These are phyloP conservation scores for Cardamine chenopodiifolia DNA, from an alignment of 345 rosid species.

Conservation along the genomic window DNA sequence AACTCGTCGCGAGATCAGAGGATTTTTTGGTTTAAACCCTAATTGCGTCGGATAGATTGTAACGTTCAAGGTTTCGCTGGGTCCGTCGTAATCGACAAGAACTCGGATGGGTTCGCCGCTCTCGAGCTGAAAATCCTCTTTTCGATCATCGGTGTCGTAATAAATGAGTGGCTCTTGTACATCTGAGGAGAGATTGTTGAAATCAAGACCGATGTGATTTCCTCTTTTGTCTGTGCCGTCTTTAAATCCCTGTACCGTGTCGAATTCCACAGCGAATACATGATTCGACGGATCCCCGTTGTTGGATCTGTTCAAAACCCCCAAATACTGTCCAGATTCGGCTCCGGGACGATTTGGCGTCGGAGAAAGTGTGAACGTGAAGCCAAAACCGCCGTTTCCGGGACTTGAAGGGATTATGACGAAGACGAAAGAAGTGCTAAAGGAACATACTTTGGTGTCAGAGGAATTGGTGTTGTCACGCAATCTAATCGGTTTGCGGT, in stretches of 20 bases:
- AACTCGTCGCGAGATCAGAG: conserved; percentile 39
- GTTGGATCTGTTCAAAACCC: conserved; percentile 50
- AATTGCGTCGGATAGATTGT: conserved; percentile 48
- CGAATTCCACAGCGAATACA: conserved; percentile 65
- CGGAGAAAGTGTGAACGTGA: conserved; percentile 59
- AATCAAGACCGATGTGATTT: conserved; percentile 61
- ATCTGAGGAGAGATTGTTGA: conserved; percentile 49
- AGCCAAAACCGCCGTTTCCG: conserved; percentile 54
- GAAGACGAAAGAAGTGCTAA: conserved; percentile 59
- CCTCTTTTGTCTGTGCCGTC: conserved; percentile 35
- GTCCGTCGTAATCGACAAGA: conserved; percentile 67
- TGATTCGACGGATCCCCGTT: conserved; percentile 40
- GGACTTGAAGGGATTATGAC: conserved; percentile 41
- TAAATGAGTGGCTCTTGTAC: conserved; percentile 37
- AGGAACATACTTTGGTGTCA: conserved; percentile 40
- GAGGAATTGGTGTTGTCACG: conserved; percentile 15
- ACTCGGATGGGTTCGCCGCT: conserved; percentile 57
- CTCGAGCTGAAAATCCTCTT: conserved; percentile 40
- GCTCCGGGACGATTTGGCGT: conserved; percentile 47
- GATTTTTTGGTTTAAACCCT: conserved; percentile 42
- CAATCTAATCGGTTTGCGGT: conserved; percentile 29
- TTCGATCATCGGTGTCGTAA: not conserved
- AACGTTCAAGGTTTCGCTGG: conserved; percentile 36
- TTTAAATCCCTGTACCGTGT: conserved; percentile 58
- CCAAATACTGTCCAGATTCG: conserved; percentile 47